Evolutionary conservation across 257 asterid species (phyloP).

Genomic region (Ehretia macrophylla): DNA sequence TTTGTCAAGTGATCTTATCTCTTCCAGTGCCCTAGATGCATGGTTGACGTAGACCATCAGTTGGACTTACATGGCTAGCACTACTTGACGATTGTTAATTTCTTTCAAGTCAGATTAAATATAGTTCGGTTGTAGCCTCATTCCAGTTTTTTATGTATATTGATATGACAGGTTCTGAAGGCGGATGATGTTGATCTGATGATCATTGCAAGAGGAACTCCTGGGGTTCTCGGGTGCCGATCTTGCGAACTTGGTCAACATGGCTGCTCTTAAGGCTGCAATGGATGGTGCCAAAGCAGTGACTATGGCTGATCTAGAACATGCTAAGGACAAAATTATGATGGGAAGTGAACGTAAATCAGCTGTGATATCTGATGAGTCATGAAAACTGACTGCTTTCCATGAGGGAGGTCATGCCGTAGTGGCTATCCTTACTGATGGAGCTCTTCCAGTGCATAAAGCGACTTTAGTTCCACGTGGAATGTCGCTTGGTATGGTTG

Average conservation of each 20-base stretch:
- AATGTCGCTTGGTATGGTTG: conserved; percentile 85
- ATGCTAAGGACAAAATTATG: conserved; percentile 88
- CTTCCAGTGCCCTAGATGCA: too few relatives aligned
- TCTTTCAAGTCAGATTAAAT: too few relatives aligned
- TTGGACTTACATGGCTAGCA: too few relatives aligned
- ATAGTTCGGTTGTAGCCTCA: too few relatives aligned
- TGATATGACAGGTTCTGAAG: conserved; percentile 75
- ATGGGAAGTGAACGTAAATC: conserved; percentile 96
- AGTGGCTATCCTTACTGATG: conserved; percentile 81
- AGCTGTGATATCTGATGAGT: conserved; percentile 77
- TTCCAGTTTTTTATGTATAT: conserved; percentile 41
- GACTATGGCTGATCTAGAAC: conserved; percentile 69
- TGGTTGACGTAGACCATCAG: too few relatives aligned
- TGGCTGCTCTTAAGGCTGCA: too few relatives aligned
- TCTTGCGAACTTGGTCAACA: conserved; percentile 86
- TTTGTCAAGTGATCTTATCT: too few relatives aligned
- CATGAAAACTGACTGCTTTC: conserved; percentile 71
- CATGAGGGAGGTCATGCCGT: conserved; percentile 96
- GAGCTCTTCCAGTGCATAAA: too few relatives aligned
- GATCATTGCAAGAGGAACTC: conserved; percentile 86
- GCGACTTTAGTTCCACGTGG: conserved; percentile 94
- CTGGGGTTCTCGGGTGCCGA: conserved; percentile 95
- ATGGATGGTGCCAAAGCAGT: too few relatives aligned
- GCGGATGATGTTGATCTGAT: conserved; percentile 68
- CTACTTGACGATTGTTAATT: too few relatives aligned